Conservation (phyloP, 2,329 filamentous ascomycete species). For the Fusarium armeniacum region DNA sequence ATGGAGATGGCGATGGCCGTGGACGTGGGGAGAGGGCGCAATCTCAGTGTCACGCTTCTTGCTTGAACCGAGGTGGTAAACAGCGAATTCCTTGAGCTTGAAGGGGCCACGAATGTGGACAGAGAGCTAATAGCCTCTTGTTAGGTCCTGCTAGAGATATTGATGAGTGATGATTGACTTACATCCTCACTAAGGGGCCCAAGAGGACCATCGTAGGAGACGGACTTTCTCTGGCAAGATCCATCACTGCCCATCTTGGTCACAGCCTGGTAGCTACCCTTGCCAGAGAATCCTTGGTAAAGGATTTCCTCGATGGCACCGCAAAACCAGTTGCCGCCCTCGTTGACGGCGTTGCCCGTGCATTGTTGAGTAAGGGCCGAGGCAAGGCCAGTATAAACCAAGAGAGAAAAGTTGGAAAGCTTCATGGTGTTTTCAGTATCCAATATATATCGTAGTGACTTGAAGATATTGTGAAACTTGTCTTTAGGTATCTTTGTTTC, state of each 20-base stretch:
- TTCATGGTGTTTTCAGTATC: constrained; percentile 51
- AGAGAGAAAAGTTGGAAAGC: constrained; percentile 46
- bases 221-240: constrained; percentile 66
- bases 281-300: constrained; percentile 72
- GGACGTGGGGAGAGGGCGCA: constrained; percentile 47
- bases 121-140: constrained; percentile 69
- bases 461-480: constrained; percentile 13
- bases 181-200: constrained; percentile 80
- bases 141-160: not conserved
- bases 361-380: constrained; percentile 55
- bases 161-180: constrained; percentile 50
- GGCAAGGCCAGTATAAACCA: constrained; percentile 51
- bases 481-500: constrained; percentile 4
- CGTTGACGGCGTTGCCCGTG: constrained; percentile 53
- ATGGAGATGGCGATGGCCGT: constrained; percentile 66
- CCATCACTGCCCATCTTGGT: constrained; percentile 69
- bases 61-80: constrained; percentile 69
- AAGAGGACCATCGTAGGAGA: constrained; percentile 71
- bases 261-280: constrained; percentile 75
- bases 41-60: constrained; percentile 45
- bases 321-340: constrained; percentile 75
- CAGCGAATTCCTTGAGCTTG: constrained; percentile 75
- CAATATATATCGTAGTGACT: not conserved
- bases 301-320: constrained; percentile 74
- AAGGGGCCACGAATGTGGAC: constrained; percentile 80